Evolutionary conservation across 2,329 filamentous ascomycete species (phyloP), one percentile per base, ranked within the genome.

Genomic region (Fusarium transvaalense): DNA sequence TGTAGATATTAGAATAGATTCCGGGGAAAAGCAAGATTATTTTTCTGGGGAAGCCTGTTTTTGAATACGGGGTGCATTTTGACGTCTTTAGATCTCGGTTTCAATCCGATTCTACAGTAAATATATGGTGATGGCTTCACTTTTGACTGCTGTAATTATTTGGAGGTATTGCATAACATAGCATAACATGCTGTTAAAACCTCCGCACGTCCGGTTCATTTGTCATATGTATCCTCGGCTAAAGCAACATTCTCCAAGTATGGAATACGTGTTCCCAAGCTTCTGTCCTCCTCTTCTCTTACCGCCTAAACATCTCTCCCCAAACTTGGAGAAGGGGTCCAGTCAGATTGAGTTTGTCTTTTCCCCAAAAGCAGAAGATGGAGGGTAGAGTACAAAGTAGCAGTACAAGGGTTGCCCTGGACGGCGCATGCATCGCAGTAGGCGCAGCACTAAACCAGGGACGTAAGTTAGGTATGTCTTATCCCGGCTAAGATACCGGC

Each of bases 11-110:
- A 46, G 23, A 19, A 21, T 43, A 64, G 66, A 69, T 69, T 68
- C 64, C 48, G 23, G 23, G 23, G 23, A 25, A 25, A 25, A 25
- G 23, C 23, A 25, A 25, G 23, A 25, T 25, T 25, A 6, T 25
- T 25, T 25, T 65, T 68, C 64, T 56, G 66, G 66, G 66, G 66
- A 69, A 69, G 66, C 66, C 66, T 67, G 50, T 13, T 48, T 19
- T 29, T 41, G 37, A 48, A 27, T 55, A 60, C 53, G 61, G 61
- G 52, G 50, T 54, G 51, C 56, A 54, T 62, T 56, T 41, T 57
- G 27, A 29, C 38, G 39, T 53, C 19, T 13, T 15, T 7, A 39
- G 47, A 37, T 21, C 13, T 35, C 39, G 54, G 48, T 25, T 52
- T 31, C 23, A 34, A 47, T 19, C 27, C 19, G 23, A 15, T 15